Conservation (phyloP, 1,284 basidiomycete genomes). For the Trichosporon asahii region DNA sequence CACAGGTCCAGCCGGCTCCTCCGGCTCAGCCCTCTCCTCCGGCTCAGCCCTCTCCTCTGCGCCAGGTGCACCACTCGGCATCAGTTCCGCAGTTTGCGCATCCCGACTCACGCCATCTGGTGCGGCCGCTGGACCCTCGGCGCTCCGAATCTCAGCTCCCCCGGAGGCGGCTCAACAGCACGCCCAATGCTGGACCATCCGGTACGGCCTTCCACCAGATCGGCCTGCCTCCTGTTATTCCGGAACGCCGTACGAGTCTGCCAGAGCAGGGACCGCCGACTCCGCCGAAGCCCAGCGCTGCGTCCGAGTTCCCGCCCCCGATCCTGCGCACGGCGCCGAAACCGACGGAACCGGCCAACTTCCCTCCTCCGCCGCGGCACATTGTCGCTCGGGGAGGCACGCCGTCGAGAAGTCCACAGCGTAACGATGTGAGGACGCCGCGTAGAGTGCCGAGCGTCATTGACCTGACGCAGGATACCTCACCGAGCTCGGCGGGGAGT, state of each 20-base stretch:
- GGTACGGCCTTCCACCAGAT: neutral
- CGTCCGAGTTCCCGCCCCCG: neutral
- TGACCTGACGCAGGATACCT: neutral
- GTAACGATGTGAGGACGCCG: neutral
- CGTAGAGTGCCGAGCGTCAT: neutral
- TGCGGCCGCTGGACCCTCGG: neutral
- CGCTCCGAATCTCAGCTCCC: neutral
- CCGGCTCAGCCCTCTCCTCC: neutral
- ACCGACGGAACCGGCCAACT: neutral
- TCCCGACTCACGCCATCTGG: neutral
- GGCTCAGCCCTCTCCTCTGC: neutral
- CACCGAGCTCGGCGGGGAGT: neutral
- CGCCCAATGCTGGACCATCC: neutral
- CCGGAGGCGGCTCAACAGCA: neutral
- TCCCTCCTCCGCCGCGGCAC: neutral
- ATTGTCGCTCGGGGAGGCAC: neutral
- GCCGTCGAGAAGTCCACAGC: neutral
- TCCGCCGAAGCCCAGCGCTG: neutral
- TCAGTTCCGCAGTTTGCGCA: neutral
- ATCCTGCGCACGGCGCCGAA: conserved; percentile 1
- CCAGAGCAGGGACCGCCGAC: neutral
- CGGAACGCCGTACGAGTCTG: neutral
- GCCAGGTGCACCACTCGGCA: neutral
- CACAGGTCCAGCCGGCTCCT: neutral
- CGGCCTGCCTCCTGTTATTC: neutral